Percentiles rank a stretch among this genome's conserved stretches.
Evolutionary conservation across 345 rosid genomes (phyloP).

Genomic region (Eucalyptus virginea): DNA sequence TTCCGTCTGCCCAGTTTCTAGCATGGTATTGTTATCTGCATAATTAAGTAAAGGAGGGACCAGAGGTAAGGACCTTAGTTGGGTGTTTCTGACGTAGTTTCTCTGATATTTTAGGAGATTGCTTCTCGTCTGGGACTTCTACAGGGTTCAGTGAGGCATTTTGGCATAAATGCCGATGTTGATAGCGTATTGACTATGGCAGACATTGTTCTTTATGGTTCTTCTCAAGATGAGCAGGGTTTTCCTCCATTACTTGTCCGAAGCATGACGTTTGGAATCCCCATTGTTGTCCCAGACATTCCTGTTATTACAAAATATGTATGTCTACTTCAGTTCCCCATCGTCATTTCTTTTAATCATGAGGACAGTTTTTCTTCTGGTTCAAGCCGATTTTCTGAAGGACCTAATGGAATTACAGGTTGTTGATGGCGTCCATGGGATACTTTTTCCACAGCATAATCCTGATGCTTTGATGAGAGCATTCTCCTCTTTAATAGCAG

Average conservation of each 20-base stretch:
- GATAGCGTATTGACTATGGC: constrained; percentile 64
- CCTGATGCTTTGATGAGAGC: constrained; percentile 61
- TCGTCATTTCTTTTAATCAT: background rate
- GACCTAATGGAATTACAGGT: constrained; percentile 30
- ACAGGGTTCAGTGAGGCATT: constrained; percentile 58
- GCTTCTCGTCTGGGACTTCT: constrained; percentile 68
- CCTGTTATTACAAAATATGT: constrained; percentile 73
- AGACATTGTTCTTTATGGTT: constrained; percentile 82
- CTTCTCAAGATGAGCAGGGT: constrained; percentile 92
- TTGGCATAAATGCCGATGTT: constrained; percentile 66
- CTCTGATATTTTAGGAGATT: constrained; percentile 42
- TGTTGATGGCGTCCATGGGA: constrained; percentile 56
- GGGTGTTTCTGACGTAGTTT: background rate
- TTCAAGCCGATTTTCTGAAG: background rate
- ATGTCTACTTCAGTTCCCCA: constrained; percentile 5
- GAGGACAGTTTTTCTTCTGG: background rate
- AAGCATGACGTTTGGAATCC: constrained; percentile 86
- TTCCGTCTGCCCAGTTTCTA: background rate
- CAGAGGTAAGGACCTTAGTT: background rate
- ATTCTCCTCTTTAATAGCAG: constrained; percentile 60
- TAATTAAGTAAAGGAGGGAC: background rate
- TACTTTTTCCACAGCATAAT: constrained; percentile 47
- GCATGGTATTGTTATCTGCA: background rate
- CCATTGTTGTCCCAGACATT: constrained; percentile 64
- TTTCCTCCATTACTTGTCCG: constrained; percentile 76